Conservation (phyloP, 208 protist genomes). For the Herpetomonas muscarum region DNA sequence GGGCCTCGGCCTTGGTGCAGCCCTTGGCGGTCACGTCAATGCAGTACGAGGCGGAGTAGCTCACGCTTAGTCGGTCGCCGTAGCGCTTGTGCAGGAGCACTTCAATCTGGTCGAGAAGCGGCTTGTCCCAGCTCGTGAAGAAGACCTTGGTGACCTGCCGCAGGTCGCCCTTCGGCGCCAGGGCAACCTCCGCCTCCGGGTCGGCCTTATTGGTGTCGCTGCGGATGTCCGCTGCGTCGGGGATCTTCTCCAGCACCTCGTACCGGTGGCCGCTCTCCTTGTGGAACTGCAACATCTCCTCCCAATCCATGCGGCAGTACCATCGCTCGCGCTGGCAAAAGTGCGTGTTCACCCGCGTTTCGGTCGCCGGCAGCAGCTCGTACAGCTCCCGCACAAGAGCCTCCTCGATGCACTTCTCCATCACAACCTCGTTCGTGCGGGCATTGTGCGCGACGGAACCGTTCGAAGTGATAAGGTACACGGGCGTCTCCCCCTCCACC, state of each 20-base stretch:
- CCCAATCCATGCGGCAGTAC: conserved; percentile 36
- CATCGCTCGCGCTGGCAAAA: conserved; percentile 26
- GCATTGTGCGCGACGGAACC: conserved; percentile 51
- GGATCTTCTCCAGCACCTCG: conserved; percentile 26
- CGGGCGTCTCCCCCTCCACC: neutral
- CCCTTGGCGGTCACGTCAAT: conserved; percentile 33
- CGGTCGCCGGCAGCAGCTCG: conserved; percentile 9
- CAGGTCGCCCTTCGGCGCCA: conserved; percentile 8
- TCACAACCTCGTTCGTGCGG: conserved; percentile 21
- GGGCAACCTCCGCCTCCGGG: neutral
- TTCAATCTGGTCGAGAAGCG: conserved; percentile 15
- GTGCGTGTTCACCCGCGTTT: conserved; percentile 34
- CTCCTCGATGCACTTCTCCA: conserved; percentile 19
- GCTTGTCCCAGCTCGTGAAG: conserved; percentile 28
- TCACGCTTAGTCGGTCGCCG: conserved; percentile 19
- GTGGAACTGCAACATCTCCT: conserved; percentile 47
- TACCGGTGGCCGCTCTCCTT: conserved; percentile 41
- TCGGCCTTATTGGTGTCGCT: conserved; percentile 8
- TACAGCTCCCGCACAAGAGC: conserved; percentile 31
- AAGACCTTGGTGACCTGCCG: conserved; percentile 17
- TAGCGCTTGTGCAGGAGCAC: conserved; percentile 17
- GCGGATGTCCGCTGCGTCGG: conserved; percentile 5
- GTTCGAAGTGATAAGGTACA: conserved; percentile 57
- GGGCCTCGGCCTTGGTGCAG: conserved; percentile 23
- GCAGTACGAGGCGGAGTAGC: conserved; percentile 34